Conservation (phyloP, 2,329 filamentous ascomycete species). For the Pyricularia grisea region DNA sequence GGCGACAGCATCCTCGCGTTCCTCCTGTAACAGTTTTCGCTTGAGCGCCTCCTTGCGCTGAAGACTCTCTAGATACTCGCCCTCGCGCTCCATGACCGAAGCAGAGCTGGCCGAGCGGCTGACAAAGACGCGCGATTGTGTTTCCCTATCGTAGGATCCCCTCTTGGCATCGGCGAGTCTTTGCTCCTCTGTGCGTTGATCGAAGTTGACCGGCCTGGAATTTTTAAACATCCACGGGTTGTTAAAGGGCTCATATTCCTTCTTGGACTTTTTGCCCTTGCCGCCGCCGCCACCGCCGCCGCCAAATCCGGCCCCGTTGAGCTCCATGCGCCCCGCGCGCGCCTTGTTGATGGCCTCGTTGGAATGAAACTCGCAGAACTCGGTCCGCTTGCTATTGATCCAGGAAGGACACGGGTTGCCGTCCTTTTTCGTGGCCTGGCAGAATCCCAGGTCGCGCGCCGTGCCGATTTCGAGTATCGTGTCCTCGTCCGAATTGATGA, state of each 20-base stretch:
- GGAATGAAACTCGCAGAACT: conserved; percentile 89
- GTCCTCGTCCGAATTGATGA: conserved; percentile 78
- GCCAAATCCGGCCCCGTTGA: conserved; percentile 60
- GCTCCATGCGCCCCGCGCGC: conserved; percentile 59
- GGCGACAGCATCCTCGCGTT: conserved; percentile 65
- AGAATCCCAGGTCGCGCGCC: conserved; percentile 79
- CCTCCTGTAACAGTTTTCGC: conserved; percentile 53
- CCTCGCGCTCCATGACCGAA: conserved; percentile 55
- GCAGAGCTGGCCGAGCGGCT: conserved; percentile 41
- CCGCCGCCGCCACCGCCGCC: conserved; percentile 18
- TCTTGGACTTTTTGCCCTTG: not conserved
- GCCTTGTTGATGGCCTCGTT: conserved; percentile 68
- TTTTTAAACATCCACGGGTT: conserved; percentile 1
- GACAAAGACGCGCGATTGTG: conserved; percentile 48
- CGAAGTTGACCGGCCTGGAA: conserved; percentile 3
- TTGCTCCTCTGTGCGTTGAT: conserved; percentile 7
- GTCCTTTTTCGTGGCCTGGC: conserved; percentile 76
- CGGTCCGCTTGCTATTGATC: conserved; percentile 81
- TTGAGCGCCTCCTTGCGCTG: conserved; percentile 59
- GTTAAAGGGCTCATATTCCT: not conserved
- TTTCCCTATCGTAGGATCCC: conserved; percentile 42
- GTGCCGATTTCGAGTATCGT: conserved; percentile 82
- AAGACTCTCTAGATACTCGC: conserved; percentile 44
- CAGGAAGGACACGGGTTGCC: conserved; percentile 72
- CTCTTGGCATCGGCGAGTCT: conserved; percentile 8